Percentiles rank a stretch among this genome's conserved stretches.
Conservation (phyloP, 2,329 filamentous ascomycete genomes). For the Colletotrichum tamarilloi region DNA sequence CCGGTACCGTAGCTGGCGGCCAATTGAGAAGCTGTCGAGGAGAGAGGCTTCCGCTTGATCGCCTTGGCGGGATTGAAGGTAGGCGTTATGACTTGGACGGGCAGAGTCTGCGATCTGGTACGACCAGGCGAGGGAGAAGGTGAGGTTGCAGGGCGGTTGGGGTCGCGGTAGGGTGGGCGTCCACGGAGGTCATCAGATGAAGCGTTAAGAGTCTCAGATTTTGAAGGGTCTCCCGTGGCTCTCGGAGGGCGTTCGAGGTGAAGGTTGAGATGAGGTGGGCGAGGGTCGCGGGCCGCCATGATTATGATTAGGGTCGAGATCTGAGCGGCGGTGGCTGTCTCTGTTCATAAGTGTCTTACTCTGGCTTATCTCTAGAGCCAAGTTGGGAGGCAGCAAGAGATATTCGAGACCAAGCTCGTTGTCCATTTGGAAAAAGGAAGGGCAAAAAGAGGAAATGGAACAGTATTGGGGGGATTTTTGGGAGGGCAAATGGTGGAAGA, state of each 20-base stretch:
- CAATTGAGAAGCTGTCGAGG: constrained; percentile 63
- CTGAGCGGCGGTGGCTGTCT: constrained; percentile 34
- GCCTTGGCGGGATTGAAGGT: constrained; percentile 27
- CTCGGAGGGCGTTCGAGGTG: constrained; percentile 25
- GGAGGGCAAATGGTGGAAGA: constrained; percentile 23
- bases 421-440: constrained; percentile 32
- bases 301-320: constrained; percentile 31
- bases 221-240: constrained; percentile 32
- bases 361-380: constrained; percentile 32
- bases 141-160: constrained; percentile 36
- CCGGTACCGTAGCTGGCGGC: constrained; percentile 62
- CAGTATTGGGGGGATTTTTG: constrained; percentile 22
- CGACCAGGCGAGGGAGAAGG: constrained; percentile 37
- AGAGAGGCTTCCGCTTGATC: constrained; percentile 72
- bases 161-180: constrained; percentile 30
- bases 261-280: constrained; percentile 29
- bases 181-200: constrained; percentile 34
- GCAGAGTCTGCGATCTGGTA: constrained; percentile 36
- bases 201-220: constrained; percentile 37
- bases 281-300: constrained; percentile 34
- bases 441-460: constrained; percentile 33
- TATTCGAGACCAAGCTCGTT: constrained; percentile 6
- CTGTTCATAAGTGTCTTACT: constrained; percentile 15
- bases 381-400: constrained; percentile 15
- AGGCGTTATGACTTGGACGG: constrained; percentile 22